Evolutionary conservation across 768 basidiomycete species (phyloP).

Genomic region (Boletus rex-veris): DNA sequence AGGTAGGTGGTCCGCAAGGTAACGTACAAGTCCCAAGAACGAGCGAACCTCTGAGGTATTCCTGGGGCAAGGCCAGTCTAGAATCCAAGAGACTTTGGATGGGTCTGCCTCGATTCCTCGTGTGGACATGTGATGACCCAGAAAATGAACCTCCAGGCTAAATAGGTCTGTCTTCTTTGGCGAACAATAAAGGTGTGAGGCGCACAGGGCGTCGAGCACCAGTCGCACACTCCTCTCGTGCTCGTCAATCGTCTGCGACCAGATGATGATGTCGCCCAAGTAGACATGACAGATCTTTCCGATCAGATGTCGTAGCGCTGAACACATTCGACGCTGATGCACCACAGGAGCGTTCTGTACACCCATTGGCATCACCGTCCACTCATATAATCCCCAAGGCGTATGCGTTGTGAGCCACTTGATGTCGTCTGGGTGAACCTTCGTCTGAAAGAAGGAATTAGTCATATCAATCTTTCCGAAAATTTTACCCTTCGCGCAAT

Average conservation of each 20-base stretch:
- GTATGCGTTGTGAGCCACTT: constrained; percentile 37
- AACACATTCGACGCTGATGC: constrained; percentile 14
- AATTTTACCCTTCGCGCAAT: constrained; percentile 32
- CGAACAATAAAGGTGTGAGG: neutral
- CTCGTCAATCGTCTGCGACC: constrained; percentile 22
- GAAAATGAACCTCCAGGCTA: neutral
- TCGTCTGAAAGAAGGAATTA: constrained; percentile 40
- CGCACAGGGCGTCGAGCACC: constrained; percentile 28
- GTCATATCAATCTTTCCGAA: constrained; percentile 41
- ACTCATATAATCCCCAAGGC: constrained; percentile 40
- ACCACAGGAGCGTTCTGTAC: constrained; percentile 14
- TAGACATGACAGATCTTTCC: constrained; percentile 18
- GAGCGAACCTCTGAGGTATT: neutral
- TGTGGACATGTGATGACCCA: neutral
- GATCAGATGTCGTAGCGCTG: constrained; percentile 12
- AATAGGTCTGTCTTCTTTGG: neutral
- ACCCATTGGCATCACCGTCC: constrained; percentile 17
- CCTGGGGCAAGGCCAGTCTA: neutral
- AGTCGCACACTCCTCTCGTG: constrained; percentile 25
- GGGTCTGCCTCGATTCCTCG: neutral
- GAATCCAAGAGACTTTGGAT: neutral
- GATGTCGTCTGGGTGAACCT: constrained; percentile 28
- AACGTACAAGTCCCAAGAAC: neutral
- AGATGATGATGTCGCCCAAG: constrained; percentile 27
- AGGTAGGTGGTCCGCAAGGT: neutral